These are phyloP conservation scores for Sorghum bicolor DNA, from an alignment of 176 grass and related monocot genomes.

Conservation along the genomic window Sorghum_bicolor_NCBIv3 NC_012876.2:53177001-53177500, in stretches of 20 bases:
- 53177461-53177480: background rate
- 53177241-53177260: background rate
- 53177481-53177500: background rate
- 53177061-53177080: conserved; percentile 7
- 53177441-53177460: background rate
- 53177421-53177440: background rate
- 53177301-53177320: background rate
- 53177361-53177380: background rate
- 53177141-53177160: background rate
- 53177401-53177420: background rate
- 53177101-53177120: conserved; percentile 1
- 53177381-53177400: background rate
- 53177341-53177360: background rate
- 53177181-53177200: conserved; percentile 16
- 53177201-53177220: conserved; percentile 2
- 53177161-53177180: background rate
- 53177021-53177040: background rate
- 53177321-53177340: background rate
- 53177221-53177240: background rate
- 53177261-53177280: background rate
- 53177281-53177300: conserved; percentile 16
- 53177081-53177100: background rate
- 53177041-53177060: background rate
- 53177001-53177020: background rate
- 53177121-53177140: background rate